Conservation (phyloP, 1,284 basidiomycete species). For the Pyrrhoderma lamaoense region DNA sequence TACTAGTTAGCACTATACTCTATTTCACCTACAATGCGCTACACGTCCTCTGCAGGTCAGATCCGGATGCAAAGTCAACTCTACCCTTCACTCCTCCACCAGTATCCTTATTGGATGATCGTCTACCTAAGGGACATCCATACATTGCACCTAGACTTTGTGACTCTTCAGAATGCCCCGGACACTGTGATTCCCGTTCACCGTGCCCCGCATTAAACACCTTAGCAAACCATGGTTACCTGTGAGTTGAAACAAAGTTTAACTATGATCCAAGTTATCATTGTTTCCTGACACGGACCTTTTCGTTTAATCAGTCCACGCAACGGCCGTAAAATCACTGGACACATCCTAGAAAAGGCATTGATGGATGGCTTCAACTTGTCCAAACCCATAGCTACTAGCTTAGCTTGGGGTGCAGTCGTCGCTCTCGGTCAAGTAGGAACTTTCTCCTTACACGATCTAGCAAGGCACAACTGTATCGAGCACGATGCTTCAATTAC, state of each 20-base stretch:
- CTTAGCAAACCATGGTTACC: slow-evolving; percentile 22
- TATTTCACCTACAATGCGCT: too few species aligned
- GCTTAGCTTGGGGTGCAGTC: slow-evolving; percentile 27
- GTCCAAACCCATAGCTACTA: slow-evolving; percentile 28
- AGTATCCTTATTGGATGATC: not conserved
- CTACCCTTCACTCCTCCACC: too few species aligned
- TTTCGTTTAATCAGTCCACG: slow-evolving; percentile 26
- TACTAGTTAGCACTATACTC: too few species aligned
- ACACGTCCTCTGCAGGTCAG: not conserved
- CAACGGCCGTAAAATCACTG: slow-evolving; percentile 28
- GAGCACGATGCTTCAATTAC: slow-evolving; percentile 51
- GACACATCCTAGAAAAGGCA: slow-evolving; percentile 25
- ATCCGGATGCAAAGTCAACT: not conserved
- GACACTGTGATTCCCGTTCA: too few species aligned
- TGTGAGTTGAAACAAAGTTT: slow-evolving; percentile 19
- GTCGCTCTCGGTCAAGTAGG: slow-evolving; percentile 26
- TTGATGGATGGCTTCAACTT: slow-evolving; percentile 32
- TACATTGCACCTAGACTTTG: slow-evolving; percentile 1
- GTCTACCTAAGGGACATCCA: not conserved
- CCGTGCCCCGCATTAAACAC: slow-evolving; percentile 23
- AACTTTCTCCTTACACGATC: slow-evolving; percentile 32
- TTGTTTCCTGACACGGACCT: too few species aligned
- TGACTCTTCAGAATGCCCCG: slow-evolving; percentile 4
- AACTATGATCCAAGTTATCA: too few species aligned
- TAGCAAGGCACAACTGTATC: slow-evolving; percentile 36